These are phyloP conservation scores for Claviceps humidiphila DNA, from an alignment of 2,329 filamentous ascomycete species.

Conservation along the genomic window DNA sequence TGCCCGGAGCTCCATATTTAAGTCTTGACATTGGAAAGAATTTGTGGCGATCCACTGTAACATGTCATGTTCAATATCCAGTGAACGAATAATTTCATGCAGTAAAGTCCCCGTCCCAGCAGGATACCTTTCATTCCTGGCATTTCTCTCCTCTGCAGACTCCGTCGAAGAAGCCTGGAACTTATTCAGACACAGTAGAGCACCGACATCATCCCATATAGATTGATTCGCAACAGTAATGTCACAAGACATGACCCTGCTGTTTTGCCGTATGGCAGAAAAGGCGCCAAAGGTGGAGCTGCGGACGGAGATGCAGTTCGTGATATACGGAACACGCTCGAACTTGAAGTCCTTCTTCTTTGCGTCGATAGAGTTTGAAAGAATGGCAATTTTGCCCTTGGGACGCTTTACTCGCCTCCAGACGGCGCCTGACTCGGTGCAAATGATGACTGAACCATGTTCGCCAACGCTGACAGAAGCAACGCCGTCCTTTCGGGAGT, in stretches of 20 bases:
- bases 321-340: slow-evolving; percentile 76
- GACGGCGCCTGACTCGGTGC: slow-evolving; percentile 81
- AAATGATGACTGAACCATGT: slow-evolving; percentile 88
- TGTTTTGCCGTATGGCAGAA: slow-evolving; percentile 74
- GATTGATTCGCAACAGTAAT: slow-evolving; percentile 53
- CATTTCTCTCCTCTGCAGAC: slow-evolving; percentile 13
- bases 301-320: slow-evolving; percentile 68
- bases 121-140: slow-evolving; percentile 28
- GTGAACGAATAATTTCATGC: slow-evolving; percentile 43
- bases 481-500: slow-evolving; percentile 73
- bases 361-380: slow-evolving; percentile 33
- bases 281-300: slow-evolving; percentile 86
- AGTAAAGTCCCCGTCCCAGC: slow-evolving; percentile 34
- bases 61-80: slow-evolving; percentile 54
- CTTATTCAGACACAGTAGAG: slow-evolving; percentile 53
- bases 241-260: slow-evolving; percentile 61
- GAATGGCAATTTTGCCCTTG: slow-evolving; percentile 59
- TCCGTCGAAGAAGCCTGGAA: slow-evolving; percentile 33
- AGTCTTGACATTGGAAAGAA: slow-evolving; percentile 24
- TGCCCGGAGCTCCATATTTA: slow-evolving; percentile 34
- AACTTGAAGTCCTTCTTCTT: slow-evolving; percentile 91
- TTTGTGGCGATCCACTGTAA: slow-evolving; percentile 31
- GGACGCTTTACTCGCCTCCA: slow-evolving; percentile 77
- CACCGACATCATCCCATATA: slow-evolving; percentile 61
- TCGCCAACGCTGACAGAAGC: slow-evolving; percentile 80